Base-by-base conservation (phyloP, 1,139 yeast genomes). In the Debaryomycetaceae sp. region DNA sequence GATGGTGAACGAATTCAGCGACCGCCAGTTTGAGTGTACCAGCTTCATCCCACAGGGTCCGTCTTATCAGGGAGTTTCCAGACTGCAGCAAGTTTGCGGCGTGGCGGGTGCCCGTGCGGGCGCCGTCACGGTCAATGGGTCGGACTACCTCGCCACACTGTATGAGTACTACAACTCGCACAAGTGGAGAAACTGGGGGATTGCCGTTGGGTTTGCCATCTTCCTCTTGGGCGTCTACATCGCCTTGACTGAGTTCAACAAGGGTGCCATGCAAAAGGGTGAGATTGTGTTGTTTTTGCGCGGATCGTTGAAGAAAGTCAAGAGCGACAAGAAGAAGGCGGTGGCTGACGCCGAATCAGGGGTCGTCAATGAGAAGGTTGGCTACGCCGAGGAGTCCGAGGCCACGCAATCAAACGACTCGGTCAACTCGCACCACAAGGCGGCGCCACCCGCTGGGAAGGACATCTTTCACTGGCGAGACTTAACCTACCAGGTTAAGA, bases 181-280 rank as follows among this genome's bases (percentile, higher is more conserved):
- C 53, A 74, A 75, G 49, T 86, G 96, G 96, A 77, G 95, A 61
- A 80, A 86, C 49, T 74, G 77, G 43, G 95, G 95, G 50, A 79
- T 86, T 43, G 58, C 71, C 25, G 35, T 78, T 37, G 84, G 66
- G 1, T 83, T 71, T 48, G 56, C 61, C 18, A 30, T 76, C 18
- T 68, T 78, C 53, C 79, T 82, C 56, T 58, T 80, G 34, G 45
- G 45, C 28, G 63, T 76, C 11, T 81, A 82, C 48, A 54, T 85
- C 46, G 28, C 64, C 6, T 67, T 78, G 40, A 74, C 80, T 37
- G 89, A 82, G 58, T 58, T 60, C 39, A 80, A 80, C 48, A 81
- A 78, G 48, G 85, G 88, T 52, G 76, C 84, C 16, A 74, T 78
- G 61, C 88, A 84, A 52, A 82, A 78, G 62, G 95, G 95, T 61